Evolutionary conservation across 176 grass and related monocot genomes (phyloP).

Genomic region (Avena sativa): DNA sequence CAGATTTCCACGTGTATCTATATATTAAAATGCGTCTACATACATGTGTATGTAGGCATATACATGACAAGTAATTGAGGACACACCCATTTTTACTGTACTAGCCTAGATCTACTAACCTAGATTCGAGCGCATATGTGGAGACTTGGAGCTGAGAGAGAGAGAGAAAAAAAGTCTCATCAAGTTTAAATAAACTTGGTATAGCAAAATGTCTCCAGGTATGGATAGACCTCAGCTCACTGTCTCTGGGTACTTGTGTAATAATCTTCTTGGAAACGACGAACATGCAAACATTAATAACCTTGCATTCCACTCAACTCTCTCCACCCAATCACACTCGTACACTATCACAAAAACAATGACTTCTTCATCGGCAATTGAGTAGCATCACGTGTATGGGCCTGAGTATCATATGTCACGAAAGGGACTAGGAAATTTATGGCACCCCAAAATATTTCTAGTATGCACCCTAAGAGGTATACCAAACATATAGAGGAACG

Average conservation of each 20-base stretch:
- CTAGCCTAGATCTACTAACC: too few relatives aligned
- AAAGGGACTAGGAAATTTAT: conserved; percentile 44
- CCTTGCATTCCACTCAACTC: neutral
- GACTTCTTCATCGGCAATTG: neutral
- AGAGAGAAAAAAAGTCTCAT: too few relatives aligned
- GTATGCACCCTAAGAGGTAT: too few relatives aligned
- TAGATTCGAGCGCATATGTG: too few relatives aligned
- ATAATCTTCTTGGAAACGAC: conserved; percentile 16
- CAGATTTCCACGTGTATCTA: too few relatives aligned
- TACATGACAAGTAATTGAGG: too few relatives aligned
- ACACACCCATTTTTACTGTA: too few relatives aligned
- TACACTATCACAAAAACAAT: conserved; percentile 4
- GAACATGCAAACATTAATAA: conserved; percentile 11
- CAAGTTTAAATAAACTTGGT: too few relatives aligned
- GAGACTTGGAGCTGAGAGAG: too few relatives aligned
- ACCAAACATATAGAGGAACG: too few relatives aligned
- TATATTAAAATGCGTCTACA: too few relatives aligned
- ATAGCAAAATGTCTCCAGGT: neutral
- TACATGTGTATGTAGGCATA: too few relatives aligned
- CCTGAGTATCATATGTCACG: conserved; percentile 34
- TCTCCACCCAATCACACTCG: conserved; percentile 13
- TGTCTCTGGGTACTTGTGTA: conserved; percentile 1
- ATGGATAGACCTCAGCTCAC: conserved; percentile 9
- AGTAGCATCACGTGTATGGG: conserved; percentile 50
- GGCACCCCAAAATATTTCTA: neutral